Conservation (phyloP, 331 rosid genomes). For the Rhamnella rubrinervis region DNA sequence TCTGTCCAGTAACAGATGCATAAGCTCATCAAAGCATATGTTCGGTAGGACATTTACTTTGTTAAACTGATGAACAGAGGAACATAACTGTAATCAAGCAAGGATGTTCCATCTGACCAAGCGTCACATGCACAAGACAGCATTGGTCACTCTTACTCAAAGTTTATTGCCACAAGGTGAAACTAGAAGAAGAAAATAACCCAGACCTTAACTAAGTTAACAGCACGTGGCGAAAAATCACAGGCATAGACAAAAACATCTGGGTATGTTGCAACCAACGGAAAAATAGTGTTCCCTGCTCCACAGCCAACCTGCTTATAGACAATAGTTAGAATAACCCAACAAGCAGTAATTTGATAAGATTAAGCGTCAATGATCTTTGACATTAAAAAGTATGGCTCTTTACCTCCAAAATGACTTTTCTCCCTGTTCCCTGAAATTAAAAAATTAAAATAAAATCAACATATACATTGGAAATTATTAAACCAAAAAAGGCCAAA, state of each 20-base stretch:
- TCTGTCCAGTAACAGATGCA: background rate
- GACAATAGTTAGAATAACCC: constrained; percentile 15
- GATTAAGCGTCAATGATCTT: constrained; percentile 12
- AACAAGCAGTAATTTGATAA: constrained; percentile 7
- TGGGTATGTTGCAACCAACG: constrained; percentile 65
- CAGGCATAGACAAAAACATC: constrained; percentile 82
- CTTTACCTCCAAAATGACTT: constrained; percentile 80
- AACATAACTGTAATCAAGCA: too few species aligned
- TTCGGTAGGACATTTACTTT: too few species aligned
- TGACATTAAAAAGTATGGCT: background rate
- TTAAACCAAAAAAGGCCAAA: constrained; percentile 7
- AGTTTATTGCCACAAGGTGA: background rate
- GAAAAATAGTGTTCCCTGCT: constrained; percentile 89
- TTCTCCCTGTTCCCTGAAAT: constrained; percentile 62
- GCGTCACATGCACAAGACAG: background rate
- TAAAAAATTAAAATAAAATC: constrained; percentile 18
- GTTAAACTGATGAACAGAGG: background rate
- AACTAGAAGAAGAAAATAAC: constrained; percentile 9
- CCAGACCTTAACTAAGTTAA: constrained; percentile 79
- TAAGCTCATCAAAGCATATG: background rate
- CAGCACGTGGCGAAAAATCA: constrained; percentile 91
- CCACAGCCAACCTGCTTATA: constrained; percentile 80
- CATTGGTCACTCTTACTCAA: too few species aligned
- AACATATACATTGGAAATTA: constrained; percentile 9
- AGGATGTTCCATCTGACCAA: background rate